Base-by-base conservation (phyloP, 805 yeast species). In the Lachancea fermentati region DNA sequence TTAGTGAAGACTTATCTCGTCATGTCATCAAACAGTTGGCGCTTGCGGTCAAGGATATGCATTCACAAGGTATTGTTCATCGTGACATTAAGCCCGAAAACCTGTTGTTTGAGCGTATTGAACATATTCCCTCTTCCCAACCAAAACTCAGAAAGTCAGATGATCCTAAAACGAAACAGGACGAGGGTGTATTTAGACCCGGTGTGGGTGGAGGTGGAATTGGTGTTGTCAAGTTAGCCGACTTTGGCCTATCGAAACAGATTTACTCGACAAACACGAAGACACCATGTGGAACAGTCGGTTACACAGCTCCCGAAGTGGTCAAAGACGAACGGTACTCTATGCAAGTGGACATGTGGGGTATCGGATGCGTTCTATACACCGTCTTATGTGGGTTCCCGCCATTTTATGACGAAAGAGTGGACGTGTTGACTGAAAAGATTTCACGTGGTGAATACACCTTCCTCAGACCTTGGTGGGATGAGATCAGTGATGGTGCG, bases 231-330 rank as follows among this genome's bases (percentile, higher is more conserved):
- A 91, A 91, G 61, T 68, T 93, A 38, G 97, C 97, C 1, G 98
- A 93, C 63, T 93, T 93, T 65, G 98, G 98, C 0, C 68, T 93
- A 14, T 86, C 96, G 3, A 93, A 93, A 63, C 85, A 88, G 57
- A 79, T 91, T 24, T 83, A 88, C 80, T 85, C 83, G 54, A 75
- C 81, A 36, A 85, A 85, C 52, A 85, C 97, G 16, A 86, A 87
- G 72, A 93, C 98, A 0, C 98, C 98, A 0, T 93, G 98, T 66
- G 98, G 98, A 37, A 93, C 98, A 1, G 96, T 93, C 13, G 97
- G 97, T 3, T 93, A 93, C 57, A 91, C 97, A 2, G 98, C 98
- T 0, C 98, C 98, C 0, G 98, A 93, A 63, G 91, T 93, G 51
- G 97, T 93, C 30, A 80, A 83, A 49, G 97, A 93, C 62, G 95